Percentiles rank a stretch among this genome's conserved stretches.
These are phyloP conservation scores for Larix sibirica DNA, from an alignment of 83 land plant species.

Conservation along the genomic window DNA sequence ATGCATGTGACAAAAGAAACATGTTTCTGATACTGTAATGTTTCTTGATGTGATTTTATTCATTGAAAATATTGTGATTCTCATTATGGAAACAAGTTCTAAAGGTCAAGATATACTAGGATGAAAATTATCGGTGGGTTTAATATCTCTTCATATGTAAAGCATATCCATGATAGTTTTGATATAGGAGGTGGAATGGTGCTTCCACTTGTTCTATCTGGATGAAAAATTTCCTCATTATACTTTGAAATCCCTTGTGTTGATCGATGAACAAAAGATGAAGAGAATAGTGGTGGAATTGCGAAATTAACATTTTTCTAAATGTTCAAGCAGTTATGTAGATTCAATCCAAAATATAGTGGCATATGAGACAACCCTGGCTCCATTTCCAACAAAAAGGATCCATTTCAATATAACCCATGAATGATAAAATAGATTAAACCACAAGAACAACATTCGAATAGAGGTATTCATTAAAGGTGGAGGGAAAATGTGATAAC, in stretches of 20 bases:
- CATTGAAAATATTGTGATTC: conserved; percentile 4
- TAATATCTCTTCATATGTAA: conserved; percentile 65
- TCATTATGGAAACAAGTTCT: not conserved
- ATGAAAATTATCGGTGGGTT: conserved; percentile 66
- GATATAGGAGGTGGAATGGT: conserved; percentile 10
- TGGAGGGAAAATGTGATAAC: too few relatives aligned
- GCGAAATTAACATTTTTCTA: conserved; percentile 2
- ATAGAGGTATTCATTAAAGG: too few relatives aligned
- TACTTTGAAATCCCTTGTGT: not conserved
- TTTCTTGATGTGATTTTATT: not conserved
- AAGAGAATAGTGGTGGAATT: conserved; percentile 11
- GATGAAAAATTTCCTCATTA: conserved; percentile 6
- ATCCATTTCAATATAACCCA: too few relatives aligned
- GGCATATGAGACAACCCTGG: too few relatives aligned
- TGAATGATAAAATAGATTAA: too few relatives aligned
- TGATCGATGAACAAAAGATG: conserved; percentile 1
- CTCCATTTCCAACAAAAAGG: too few relatives aligned
- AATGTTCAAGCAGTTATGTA: conserved; percentile 25
- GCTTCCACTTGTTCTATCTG: not conserved
- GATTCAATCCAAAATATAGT: conserved; percentile 8
- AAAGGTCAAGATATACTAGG: conserved; percentile 32
- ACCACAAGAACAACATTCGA: too few relatives aligned
- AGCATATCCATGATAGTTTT: conserved; percentile 51
- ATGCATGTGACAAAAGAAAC: not conserved
- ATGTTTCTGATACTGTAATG: not conserved